Evolutionary conservation across 2,329 filamentous ascomycete species (phyloP), one percentile per base, ranked within the genome.

Genomic region (Colletotrichum camelliae): DNA sequence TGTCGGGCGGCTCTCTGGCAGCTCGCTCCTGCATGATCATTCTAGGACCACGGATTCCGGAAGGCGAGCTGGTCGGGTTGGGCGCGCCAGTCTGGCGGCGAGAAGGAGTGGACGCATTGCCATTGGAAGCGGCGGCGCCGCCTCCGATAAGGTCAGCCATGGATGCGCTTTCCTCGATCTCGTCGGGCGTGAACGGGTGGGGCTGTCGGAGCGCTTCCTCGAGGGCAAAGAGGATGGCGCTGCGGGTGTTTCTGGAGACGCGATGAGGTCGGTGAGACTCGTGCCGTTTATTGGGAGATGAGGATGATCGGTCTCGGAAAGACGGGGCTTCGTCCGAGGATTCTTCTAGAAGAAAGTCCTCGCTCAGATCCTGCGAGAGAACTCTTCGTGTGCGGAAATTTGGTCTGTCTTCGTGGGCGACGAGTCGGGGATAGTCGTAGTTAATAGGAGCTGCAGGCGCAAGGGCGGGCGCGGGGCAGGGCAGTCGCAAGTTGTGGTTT

Each of bases 11-110:
- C 91, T 97, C 95, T 77, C 96, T 91, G 78, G 94, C 94, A 71
- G 91, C 90, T 72, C 96, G 93, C 83, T 96, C 93, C 84, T 95
- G 93, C 96, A 98, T 98, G 81, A 98, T 96, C 86, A 96, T 94
- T 78, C 94, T 93, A 18, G 96, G 96, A 43, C 96, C 96, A 79
- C 94, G 92, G 76, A 98, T 94, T 31, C 94, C 93, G 75, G 89
- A 89, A 12, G 90, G 90, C 16, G 90, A 91, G 78, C 89, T 88
- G 31, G 88, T 88, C 70, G 89, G 88, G 24, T 85, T 85, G 39
- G 90, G 87, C 4, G 87, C 85, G n/a, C 87, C 86, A 3, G 87
- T 85, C 35, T 88, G 87, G 65, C 89, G 81, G 24, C 86, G 83
- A 3, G 87, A 80, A 43, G 77, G 67, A 10, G 72, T 55, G 24